Base-by-base conservation (phyloP, 75 land plant genomes). In the Chamaecyparis obtusa region DNA sequence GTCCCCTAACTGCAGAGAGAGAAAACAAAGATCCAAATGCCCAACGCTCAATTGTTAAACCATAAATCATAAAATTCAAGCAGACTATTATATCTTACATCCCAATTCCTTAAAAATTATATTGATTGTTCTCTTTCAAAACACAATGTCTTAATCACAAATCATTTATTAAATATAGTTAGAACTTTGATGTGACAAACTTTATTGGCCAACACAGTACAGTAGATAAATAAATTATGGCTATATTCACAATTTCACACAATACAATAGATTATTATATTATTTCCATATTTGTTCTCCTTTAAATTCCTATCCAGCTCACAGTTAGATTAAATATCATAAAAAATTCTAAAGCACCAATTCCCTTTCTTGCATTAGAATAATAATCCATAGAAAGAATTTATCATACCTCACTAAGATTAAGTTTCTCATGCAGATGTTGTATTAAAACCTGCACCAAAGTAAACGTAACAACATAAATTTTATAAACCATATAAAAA, bases 371-470 rank as follows among this genome's bases (percentile, higher is more conserved):
- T 46, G 83, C 33, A 44, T 46, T 56, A 51, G 16, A 54, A 48
- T 11, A 84, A 55, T 55, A 54, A 56, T 21, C 69, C 36, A 33
- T 33, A 72, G 36, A 72, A 72, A 32, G 15, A 1, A 82, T 49
- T 21, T 33, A 87, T 43, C 46, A 87, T 90, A 96, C 98, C 98
- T 96, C 98, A 83, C 91, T 93, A 79, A 92, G 83, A 60, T 89
- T 79, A 55, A 95, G 91, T 85, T 94, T 92, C 87, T 96, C 95
- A 48, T 91, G 95, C 86, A 96, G 76, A 90, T 95, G 94, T 69
- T 93, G 94, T 74, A 96, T 94, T 84, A 96, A 87, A 88, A 95
- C 92, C 98, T 96, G 91, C 88, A 88, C 90, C 16, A 35, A 15
- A 86, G 24, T 67, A 5, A 30, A 83, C 35, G 36, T 43, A 72